phyloP scores from a whole-genome alignment of 2,329 filamentous ascomycete genomes.

The Beauveria sp. region DNA sequence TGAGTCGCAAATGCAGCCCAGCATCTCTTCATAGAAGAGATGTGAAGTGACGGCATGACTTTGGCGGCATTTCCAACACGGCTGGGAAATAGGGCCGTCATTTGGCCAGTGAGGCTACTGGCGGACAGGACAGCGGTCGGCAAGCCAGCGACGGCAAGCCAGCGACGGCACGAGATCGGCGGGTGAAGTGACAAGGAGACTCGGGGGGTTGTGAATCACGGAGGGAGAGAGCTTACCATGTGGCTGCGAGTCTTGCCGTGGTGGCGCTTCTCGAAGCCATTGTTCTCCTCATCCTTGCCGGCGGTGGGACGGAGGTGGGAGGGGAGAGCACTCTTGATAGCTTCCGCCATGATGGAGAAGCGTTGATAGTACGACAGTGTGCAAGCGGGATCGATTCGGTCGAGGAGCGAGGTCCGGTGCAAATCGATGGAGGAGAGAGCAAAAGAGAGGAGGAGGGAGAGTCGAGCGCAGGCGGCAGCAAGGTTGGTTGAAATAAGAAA shows the following conservation, averaged over 20 bases:
- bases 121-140: not conserved
- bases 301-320: constrained; percentile 69
- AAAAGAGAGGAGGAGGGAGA: not conserved
- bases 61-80: not conserved
- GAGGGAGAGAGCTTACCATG: constrained; percentile 55
- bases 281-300: constrained; percentile 27
- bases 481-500: constrained; percentile 2
- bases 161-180: not conserved
- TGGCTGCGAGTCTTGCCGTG: constrained; percentile 82
- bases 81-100: too few relatives aligned
- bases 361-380: constrained; percentile 9
- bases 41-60: not conserved
- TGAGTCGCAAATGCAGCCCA: not conserved
- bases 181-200: not conserved
- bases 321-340: constrained; percentile 68
- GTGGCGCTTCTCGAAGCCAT: constrained; percentile 55
- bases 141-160: not conserved
- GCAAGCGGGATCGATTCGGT: constrained; percentile 12
- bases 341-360: constrained; percentile 55
- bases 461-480: not conserved
- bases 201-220: not conserved
- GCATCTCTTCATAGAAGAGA: not conserved
- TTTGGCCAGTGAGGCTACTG: not conserved
- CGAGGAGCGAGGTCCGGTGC: not conserved
- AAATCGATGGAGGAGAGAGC: not conserved